phyloP scores from a whole-genome alignment of 1,139 yeast species.

The Wickerhamiella infanticola region DNA sequence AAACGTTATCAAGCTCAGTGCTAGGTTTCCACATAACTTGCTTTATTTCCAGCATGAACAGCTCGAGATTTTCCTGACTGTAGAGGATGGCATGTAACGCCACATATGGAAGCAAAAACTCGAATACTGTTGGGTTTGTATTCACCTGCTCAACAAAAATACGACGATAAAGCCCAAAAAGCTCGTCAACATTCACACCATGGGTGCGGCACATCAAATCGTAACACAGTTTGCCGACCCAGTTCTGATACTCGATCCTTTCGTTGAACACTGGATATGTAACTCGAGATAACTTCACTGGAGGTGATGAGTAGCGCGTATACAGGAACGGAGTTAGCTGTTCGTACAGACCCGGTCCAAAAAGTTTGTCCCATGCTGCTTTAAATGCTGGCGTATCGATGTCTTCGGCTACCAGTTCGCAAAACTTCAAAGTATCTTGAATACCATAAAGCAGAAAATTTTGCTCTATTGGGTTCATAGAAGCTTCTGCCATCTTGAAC shows the following conservation, averaged over 20 bases:
- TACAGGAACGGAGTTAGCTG: constrained; percentile 4
- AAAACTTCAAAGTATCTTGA: constrained; percentile 64
- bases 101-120: constrained; percentile 66
- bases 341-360: neutral
- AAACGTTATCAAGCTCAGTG: constrained; percentile 34
- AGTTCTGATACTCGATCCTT: constrained; percentile 31
- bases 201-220: constrained; percentile 39
- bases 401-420: constrained; percentile 33
- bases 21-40: constrained; percentile 31
- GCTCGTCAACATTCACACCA: constrained; percentile 31
- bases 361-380: neutral
- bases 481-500: constrained; percentile 75
- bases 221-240: constrained; percentile 59
- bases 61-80: constrained; percentile 30
- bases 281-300: constrained; percentile 21
- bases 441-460: constrained; percentile 74
- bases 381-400: constrained; percentile 1
- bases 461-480: constrained; percentile 77
- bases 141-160: constrained; percentile 45
- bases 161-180: constrained; percentile 51
- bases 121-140: constrained; percentile 37
- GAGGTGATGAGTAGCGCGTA: constrained; percentile 17
- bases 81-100: constrained; percentile 50
- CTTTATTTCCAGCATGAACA: constrained; percentile 42
- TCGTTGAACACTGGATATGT: constrained; percentile 37